A percentile compares a stretch with the other conserved stretches of the same genome.
Evolutionary conservation across 306 rosid genomes (phyloP).

Genomic region (Rosa lucieae): DNA sequence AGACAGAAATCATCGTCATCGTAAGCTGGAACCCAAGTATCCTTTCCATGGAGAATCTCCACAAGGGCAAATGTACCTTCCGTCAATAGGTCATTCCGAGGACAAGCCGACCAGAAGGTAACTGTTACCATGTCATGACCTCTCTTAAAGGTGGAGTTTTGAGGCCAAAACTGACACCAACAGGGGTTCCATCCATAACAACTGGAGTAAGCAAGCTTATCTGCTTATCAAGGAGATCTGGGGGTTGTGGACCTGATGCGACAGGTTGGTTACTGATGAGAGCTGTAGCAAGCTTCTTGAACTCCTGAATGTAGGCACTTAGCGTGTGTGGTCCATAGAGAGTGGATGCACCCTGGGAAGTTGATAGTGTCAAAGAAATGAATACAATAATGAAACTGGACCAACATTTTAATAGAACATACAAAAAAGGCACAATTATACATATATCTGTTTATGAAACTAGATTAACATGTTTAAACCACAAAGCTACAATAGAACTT

Average conservation of each 20-base stretch:
- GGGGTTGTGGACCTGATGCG: slow-evolving; percentile 77
- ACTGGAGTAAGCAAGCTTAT: slow-evolving; percentile 81
- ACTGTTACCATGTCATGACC: slow-evolving; percentile 56
- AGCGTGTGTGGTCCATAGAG: slow-evolving; percentile 88
- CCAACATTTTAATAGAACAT: background rate
- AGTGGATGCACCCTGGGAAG: slow-evolving; percentile 81
- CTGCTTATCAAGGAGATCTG: slow-evolving; percentile 70
- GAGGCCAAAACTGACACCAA: slow-evolving; percentile 62
- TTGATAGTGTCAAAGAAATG: slow-evolving; percentile 3
- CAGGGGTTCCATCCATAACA: slow-evolving; percentile 68
- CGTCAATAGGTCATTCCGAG: slow-evolving; percentile 88
- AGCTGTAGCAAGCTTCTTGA: slow-evolving; percentile 74
- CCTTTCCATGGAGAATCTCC: slow-evolving; percentile 58
- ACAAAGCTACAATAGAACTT: background rate
- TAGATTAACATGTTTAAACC: too few relatives aligned
- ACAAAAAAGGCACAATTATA: too few relatives aligned
- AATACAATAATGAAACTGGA: background rate
- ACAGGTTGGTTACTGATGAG: slow-evolving; percentile 39
- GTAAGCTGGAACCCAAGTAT: slow-evolving; percentile 73
- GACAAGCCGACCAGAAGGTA: slow-evolving; percentile 87
- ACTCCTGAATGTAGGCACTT: slow-evolving; percentile 86
- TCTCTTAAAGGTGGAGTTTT: slow-evolving; percentile 63
- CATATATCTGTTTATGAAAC: too few relatives aligned
- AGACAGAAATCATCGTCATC: slow-evolving; percentile 93
- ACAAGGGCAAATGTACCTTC: slow-evolving; percentile 91